Conservation (phyloP, 2,329 filamentous ascomycete species). For the Teratosphaeriaceae sp. region DNA sequence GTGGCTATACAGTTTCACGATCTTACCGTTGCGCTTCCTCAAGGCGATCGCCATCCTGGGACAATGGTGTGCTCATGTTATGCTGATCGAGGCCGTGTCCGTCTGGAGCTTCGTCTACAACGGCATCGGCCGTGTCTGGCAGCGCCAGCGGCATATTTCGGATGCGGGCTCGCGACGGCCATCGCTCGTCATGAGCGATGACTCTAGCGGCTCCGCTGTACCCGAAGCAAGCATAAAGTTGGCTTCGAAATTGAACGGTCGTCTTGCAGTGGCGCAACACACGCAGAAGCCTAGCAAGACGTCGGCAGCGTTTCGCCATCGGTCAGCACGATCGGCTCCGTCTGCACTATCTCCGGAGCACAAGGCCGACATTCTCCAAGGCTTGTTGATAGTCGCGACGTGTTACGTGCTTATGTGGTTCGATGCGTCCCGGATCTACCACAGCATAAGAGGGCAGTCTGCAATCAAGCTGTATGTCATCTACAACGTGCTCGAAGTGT, state of each 20-base stretch:
- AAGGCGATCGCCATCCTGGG: slow-evolving; percentile 71
- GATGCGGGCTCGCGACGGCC: slow-evolving; percentile 8
- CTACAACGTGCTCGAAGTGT: slow-evolving; percentile 93
- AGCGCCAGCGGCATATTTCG: slow-evolving; percentile 21
- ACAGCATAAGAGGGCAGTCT: slow-evolving; percentile 91
- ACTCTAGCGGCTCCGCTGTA: no score
- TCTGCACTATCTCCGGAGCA: slow-evolving; percentile 80
- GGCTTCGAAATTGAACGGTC: slow-evolving; percentile 8
- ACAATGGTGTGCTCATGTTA: slow-evolving; percentile 69
- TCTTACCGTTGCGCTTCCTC: slow-evolving; percentile 80
- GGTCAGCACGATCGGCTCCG: slow-evolving; percentile 73
- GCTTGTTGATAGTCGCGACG: slow-evolving; percentile 78
- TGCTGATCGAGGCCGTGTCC: slow-evolving; percentile 65
- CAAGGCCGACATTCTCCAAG: slow-evolving; percentile 92
- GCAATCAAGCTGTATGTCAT: slow-evolving; percentile 99
- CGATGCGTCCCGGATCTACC: slow-evolving; percentile 96
- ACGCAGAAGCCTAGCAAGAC: slow-evolving; percentile 16
- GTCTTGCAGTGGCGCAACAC: slow-evolving; percentile 7
- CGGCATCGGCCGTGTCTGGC: slow-evolving; percentile 74
- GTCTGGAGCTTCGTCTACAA: slow-evolving; percentile 70
- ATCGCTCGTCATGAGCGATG: no score
- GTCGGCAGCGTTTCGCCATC: slow-evolving; percentile 48
- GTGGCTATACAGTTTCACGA: slow-evolving; percentile 95
- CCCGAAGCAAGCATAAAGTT: no score
- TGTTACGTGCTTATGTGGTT: slow-evolving; percentile 81